phyloP scores from a whole-genome alignment of 2,329 filamentous ascomycete genomes.

The Apiospora kogelbergensis region DNA sequence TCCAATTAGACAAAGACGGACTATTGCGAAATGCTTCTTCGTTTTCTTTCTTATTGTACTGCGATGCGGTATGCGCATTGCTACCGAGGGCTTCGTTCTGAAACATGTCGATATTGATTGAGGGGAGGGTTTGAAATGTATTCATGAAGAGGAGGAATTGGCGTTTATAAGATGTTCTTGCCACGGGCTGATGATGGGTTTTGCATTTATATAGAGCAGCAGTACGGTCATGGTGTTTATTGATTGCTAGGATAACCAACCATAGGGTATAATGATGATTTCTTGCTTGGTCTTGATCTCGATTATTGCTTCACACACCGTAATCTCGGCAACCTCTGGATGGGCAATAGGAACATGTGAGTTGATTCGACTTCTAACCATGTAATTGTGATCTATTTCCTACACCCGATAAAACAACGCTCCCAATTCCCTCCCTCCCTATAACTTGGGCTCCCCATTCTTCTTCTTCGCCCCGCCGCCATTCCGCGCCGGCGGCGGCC shows the following conservation, averaged over 20 bases:
- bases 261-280: background rate
- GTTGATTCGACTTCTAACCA: background rate
- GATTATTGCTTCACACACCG: background rate
- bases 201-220: background rate
- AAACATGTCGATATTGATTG: background rate
- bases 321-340: no score
- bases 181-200: background rate
- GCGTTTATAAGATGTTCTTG: background rate
- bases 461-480: background rate
- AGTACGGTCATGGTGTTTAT: background rate
- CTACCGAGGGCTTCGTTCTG: background rate
- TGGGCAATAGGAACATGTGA: background rate
- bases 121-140: background rate
- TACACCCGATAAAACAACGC: background rate
- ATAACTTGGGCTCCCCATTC: background rate
- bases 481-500: conserved; percentile 15
- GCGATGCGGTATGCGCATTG: background rate
- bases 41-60: background rate
- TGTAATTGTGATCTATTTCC: background rate
- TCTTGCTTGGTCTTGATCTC: background rate
- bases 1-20: background rate
- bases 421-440: background rate
- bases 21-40: background rate
- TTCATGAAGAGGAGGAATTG: background rate
- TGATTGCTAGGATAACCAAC: conserved; percentile 1